These are phyloP conservation scores for Geotrichum australiense DNA, from an alignment of 1,139 yeast species.

Conservation along the genomic window DNA sequence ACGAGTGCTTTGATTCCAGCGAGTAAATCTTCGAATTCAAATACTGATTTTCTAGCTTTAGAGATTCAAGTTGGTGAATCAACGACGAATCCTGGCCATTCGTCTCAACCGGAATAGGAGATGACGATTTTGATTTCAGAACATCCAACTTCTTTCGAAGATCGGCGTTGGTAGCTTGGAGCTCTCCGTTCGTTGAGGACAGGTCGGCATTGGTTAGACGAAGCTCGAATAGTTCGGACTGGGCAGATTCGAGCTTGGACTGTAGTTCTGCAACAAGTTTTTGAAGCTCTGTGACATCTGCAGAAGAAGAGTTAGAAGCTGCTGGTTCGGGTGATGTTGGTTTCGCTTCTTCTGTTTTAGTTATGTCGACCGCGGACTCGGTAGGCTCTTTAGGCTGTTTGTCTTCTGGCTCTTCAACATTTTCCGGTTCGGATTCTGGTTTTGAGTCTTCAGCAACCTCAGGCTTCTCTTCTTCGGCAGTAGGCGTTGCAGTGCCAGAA, in stretches of 20 bases:
- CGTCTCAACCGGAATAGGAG: slow-evolving; percentile 3
- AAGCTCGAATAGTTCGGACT: neutral
- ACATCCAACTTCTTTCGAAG: neutral
- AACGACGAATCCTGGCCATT: slow-evolving; percentile 8
- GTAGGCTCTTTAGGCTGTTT: slow-evolving; percentile 7
- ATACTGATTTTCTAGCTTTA: slow-evolving; percentile 25
- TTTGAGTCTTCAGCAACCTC: slow-evolving; percentile 10
- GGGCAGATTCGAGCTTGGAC: neutral
- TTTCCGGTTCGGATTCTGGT: slow-evolving; percentile 12
- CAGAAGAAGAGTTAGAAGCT: too few species aligned
- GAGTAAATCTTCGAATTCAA: slow-evolving; percentile 32
- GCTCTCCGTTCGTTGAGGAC: neutral
- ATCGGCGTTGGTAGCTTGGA: too few species aligned
- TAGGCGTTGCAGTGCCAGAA: slow-evolving; percentile 17
- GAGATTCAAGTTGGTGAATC: slow-evolving; percentile 19
- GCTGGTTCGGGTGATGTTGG: too few species aligned
- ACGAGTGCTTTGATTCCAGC: slow-evolving; percentile 33
- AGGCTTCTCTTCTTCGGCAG: slow-evolving; percentile 12
- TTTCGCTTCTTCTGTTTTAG: neutral
- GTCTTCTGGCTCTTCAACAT: slow-evolving; percentile 8
- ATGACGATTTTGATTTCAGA: neutral
- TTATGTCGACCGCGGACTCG: neutral
- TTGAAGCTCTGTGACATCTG: too few species aligned
- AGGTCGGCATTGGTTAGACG: neutral
- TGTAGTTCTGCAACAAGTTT: neutral